Evolutionary conservation across 768 basidiomycete genomes (phyloP).

Genomic region (Xerocomus potaroensis): DNA sequence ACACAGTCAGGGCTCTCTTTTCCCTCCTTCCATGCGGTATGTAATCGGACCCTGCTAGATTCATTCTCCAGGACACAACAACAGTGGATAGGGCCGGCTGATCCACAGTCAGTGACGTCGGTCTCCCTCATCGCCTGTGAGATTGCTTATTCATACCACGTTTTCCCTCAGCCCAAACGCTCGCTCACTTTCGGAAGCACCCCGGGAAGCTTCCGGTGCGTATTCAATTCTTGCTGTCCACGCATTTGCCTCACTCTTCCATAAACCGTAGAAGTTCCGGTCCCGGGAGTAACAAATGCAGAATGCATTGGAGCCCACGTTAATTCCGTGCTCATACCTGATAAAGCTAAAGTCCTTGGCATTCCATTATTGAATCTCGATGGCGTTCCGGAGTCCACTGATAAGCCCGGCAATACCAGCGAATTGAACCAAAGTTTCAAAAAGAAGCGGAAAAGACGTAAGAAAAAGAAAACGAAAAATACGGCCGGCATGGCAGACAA

Average conservation of each 20-base stretch:
- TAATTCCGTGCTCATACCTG: slow-evolving; percentile 5
- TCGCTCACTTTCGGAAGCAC: not conserved
- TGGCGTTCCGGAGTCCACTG: slow-evolving; percentile 38
- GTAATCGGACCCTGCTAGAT: slow-evolving; percentile 7
- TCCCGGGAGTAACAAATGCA: slow-evolving; percentile 4
- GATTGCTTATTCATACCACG: slow-evolving; percentile 6
- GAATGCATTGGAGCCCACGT: slow-evolving; percentile 3
- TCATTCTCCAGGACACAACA: slow-evolving; percentile 6
- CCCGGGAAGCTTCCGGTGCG: slow-evolving; percentile 18
- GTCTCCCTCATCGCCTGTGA: slow-evolving; percentile 3
- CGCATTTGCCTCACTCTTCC: slow-evolving; percentile 11
- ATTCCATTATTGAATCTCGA: slow-evolving; percentile 53
- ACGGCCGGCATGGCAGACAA: slow-evolving; percentile 17
- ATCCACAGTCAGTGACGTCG: not conserved
- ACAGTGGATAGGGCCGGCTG: not conserved
- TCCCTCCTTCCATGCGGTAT: not conserved
- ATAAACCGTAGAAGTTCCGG: slow-evolving; percentile 14
- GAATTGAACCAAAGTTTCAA: slow-evolving; percentile 33
- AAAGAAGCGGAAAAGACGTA: slow-evolving; percentile 52
- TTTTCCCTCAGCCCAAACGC: not conserved
- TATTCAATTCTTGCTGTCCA: slow-evolving; percentile 6
- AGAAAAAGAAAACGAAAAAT: slow-evolving; percentile 46
- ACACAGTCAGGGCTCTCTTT: slow-evolving; percentile 12
- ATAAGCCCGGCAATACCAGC: slow-evolving; percentile 12
- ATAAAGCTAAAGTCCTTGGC: slow-evolving; percentile 15